Evolutionary conservation across 306 rosid genomes (phyloP).

Genomic region (Prunus mume): DNA sequence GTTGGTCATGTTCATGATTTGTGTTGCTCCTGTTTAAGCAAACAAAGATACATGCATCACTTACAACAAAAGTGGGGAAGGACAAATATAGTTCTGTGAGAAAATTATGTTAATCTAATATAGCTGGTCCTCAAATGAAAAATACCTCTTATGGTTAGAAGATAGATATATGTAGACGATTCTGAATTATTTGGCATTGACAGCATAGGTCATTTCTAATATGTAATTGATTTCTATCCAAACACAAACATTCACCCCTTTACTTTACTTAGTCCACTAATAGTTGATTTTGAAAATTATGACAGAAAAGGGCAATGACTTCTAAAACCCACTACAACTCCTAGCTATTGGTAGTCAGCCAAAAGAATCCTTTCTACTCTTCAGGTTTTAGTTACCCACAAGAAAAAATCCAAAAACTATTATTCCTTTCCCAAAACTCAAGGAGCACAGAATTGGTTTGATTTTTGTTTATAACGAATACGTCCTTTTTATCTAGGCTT

Average conservation of each 20-base stretch:
- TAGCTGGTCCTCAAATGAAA: neutral
- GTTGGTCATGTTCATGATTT: slow-evolving; percentile 97
- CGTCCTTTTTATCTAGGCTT: neutral
- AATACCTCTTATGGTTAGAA: neutral
- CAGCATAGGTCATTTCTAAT: too few species aligned
- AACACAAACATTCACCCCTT: neutral
- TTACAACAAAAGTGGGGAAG: slow-evolving; percentile 18
- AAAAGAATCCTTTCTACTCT: neutral
- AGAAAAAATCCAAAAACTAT: neutral
- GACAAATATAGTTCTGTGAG: neutral
- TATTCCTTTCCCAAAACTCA: neutral
- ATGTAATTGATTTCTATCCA: too few species aligned
- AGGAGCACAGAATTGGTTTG: neutral
- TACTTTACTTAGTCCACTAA: neutral
- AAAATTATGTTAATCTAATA: neutral
- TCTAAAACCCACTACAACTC: neutral
- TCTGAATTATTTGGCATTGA: neutral
- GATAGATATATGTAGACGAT: neutral
- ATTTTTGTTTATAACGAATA: neutral
- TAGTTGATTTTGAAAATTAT: neutral
- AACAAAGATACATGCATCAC: slow-evolving; percentile 18
- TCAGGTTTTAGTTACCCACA: neutral
- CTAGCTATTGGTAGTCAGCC: neutral
- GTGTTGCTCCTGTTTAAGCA: slow-evolving; percentile 78
- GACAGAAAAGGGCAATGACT: neutral